Percentiles rank a stretch among this genome's conserved stretches.
Evolutionary conservation across 495 filamentous ascomycete genomes (phyloP).

Genomic region (Lophiotrema nucula): DNA sequence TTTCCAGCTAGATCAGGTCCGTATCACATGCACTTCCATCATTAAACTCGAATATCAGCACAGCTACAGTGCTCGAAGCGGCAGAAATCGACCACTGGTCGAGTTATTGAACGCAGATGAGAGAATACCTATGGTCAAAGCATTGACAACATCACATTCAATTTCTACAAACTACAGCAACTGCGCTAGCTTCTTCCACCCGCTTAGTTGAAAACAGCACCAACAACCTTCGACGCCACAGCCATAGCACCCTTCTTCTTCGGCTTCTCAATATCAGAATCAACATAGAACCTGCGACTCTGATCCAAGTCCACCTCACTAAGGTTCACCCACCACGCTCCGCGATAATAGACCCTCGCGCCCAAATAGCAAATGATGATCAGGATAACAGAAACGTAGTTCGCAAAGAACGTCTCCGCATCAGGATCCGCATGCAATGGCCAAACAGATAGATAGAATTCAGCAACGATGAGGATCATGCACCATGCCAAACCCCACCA

Average conservation of each 20-base stretch:
- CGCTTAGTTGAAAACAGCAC: slow-evolving; percentile 18
- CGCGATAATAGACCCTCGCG: slow-evolving; percentile 30
- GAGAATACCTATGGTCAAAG: too few species aligned
- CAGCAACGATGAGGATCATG: slow-evolving; percentile 31
- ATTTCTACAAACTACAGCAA: too few species aligned
- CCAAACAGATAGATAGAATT: slow-evolving; percentile 37
- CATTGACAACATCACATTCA: too few species aligned
- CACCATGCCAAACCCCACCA: slow-evolving; percentile 36
- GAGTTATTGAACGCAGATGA: too few species aligned
- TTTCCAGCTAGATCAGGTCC: too few species aligned
- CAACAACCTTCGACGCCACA: not conserved
- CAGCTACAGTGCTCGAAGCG: too few species aligned
- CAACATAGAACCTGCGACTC: slow-evolving; percentile 29
- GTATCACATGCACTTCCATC: not conserved
- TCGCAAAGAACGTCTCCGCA: slow-evolving; percentile 35
- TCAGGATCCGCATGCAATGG: slow-evolving; percentile 12
- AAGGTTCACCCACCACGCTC: slow-evolving; percentile 28
- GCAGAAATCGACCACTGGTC: too few species aligned
- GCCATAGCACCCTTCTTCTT: slow-evolving; percentile 15
- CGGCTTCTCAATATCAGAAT: slow-evolving; percentile 23
- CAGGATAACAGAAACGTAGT: slow-evolving; percentile 27
- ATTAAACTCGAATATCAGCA: too few species aligned
- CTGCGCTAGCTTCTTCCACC: not conserved
- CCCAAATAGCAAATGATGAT: slow-evolving; percentile 34
- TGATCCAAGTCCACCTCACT: slow-evolving; percentile 30